phyloP scores from a whole-genome alignment of 768 basidiomycete genomes.

The Suillus lakei region DNA sequence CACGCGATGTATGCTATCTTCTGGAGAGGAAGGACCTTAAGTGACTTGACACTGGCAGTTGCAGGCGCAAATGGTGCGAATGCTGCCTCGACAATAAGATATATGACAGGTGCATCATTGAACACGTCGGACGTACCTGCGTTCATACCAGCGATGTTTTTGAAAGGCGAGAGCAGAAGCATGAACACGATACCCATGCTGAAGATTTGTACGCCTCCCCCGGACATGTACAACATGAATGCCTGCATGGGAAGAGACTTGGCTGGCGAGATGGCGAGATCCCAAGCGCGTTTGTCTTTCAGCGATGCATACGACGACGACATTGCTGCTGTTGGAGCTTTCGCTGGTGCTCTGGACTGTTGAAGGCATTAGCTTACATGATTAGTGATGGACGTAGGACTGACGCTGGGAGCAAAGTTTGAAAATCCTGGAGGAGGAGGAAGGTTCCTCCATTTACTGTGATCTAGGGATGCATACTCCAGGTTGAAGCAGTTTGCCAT shows the following conservation, averaged over 20 bases:
- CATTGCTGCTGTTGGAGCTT: slow-evolving; percentile 39
- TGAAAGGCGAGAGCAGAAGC: slow-evolving; percentile 86
- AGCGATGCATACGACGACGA: slow-evolving; percentile 64
- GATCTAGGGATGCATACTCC: slow-evolving; percentile 37
- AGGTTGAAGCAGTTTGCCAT: slow-evolving; percentile 24
- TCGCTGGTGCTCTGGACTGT: slow-evolving; percentile 48
- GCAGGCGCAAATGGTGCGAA: slow-evolving; percentile 71
- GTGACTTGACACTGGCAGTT: slow-evolving; percentile 45
- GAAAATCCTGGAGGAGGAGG: slow-evolving; percentile 74
- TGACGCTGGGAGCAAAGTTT: slow-evolving; percentile 38
- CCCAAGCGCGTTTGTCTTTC: slow-evolving; percentile 85
- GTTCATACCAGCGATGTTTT: slow-evolving; percentile 80
- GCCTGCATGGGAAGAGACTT: slow-evolving; percentile 96
- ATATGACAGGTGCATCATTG: not conserved
- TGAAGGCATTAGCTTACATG: not conserved
- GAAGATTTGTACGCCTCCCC: slow-evolving; percentile 93
- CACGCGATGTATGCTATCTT: slow-evolving; percentile 74
- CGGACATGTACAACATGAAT: slow-evolving; percentile 99
- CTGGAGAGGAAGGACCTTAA: slow-evolving; percentile 65
- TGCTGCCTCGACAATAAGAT: slow-evolving; percentile 42
- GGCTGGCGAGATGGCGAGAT: slow-evolving; percentile 80
- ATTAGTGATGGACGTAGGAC: slow-evolving; percentile 4
- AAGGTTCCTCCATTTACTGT: slow-evolving; percentile 59
- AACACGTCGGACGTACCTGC: slow-evolving; percentile 62
- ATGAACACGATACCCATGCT: slow-evolving; percentile 97